phyloP scores from a whole-genome alignment of 2,329 filamentous ascomycete genomes.

The Monilinia fructigena region DNA sequence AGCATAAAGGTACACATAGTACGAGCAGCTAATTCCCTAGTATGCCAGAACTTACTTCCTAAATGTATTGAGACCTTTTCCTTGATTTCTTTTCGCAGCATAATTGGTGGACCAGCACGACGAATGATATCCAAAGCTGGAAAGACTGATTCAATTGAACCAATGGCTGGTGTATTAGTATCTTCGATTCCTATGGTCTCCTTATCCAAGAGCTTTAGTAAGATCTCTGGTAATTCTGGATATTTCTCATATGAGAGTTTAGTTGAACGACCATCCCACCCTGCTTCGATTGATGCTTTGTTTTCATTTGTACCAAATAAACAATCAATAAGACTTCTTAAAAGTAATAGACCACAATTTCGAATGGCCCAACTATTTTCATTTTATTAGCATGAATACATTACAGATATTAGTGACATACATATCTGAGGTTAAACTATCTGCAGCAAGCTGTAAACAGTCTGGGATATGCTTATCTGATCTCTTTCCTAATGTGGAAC shows the following conservation, averaged over 20 bases:
- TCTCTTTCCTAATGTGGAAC: constrained; percentile 68
- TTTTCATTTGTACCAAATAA: constrained; percentile 74
- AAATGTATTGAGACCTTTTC: constrained; percentile 61
- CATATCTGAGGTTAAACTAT: constrained; percentile 75
- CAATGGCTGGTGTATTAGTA: constrained; percentile 39
- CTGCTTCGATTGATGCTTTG: constrained; percentile 59
- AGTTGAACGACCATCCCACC: constrained; percentile 63
- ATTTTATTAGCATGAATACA: constrained; percentile 20
- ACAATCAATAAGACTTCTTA: constrained; percentile 79
- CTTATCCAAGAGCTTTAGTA: constrained; percentile 58
- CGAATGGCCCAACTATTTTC: constrained; percentile 77
- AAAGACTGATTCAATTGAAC: constrained; percentile 69
- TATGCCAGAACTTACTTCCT: constrained; percentile 72
- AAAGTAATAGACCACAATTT: constrained; percentile 87
- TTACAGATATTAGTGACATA: constrained; percentile 43
- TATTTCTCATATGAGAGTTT: constrained; percentile 70
- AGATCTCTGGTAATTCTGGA: constrained; percentile 60
- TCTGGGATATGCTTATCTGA: constrained; percentile 73
- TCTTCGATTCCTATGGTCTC: constrained; percentile 24
- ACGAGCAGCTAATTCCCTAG: constrained; percentile 75
- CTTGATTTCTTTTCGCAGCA: constrained; percentile 55
- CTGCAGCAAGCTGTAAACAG: constrained; percentile 75
- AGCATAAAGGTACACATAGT: constrained; percentile 65
- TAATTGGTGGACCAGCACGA: constrained; percentile 64
- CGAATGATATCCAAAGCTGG: constrained; percentile 80